phyloP scores from a whole-genome alignment of 768 basidiomycete species.

The Lactifluus volemus region DNA sequence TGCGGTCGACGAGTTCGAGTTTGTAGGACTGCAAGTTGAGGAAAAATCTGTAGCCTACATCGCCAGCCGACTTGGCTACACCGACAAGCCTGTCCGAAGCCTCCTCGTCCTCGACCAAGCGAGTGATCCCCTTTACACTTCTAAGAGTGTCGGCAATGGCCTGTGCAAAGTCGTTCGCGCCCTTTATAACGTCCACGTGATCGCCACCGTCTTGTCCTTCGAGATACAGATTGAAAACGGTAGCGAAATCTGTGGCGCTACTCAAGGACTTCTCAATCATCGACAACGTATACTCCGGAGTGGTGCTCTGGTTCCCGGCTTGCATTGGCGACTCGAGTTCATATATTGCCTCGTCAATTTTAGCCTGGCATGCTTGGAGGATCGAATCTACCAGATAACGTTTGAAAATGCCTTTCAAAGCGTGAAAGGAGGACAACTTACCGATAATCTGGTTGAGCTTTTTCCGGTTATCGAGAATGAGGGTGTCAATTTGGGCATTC shows the following conservation, averaged over 20 bases:
- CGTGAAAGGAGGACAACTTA: constrained; percentile 27
- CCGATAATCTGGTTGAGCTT: constrained; percentile 97
- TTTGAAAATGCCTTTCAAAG: not conserved
- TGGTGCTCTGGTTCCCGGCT: constrained; percentile 93
- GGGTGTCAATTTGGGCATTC: constrained; percentile 93
- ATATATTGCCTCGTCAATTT: constrained; percentile 95
- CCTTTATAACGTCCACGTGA: constrained; percentile 96
- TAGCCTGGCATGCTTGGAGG: constrained; percentile 90
- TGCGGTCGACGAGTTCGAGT: constrained; percentile 62
- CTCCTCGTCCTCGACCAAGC: constrained; percentile 84
- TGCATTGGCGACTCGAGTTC: constrained; percentile 95
- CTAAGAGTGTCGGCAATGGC: constrained; percentile 84
- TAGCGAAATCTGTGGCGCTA: constrained; percentile 94
- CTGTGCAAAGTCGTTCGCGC: constrained; percentile 94
- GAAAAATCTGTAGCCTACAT: too few relatives aligned
- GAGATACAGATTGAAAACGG: constrained; percentile 85
- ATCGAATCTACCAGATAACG: constrained; percentile 68
- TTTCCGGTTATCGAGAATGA: constrained; percentile 95
- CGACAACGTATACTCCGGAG: constrained; percentile 94
- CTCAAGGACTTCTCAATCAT: constrained; percentile 97
- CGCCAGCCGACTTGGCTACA: constrained; percentile 74
- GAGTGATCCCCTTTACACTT: constrained; percentile 94
- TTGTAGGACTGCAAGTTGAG: constrained; percentile 61
- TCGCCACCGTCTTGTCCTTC: constrained; percentile 84
- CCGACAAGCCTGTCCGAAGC: constrained; percentile 83